A percentile compares a stretch with the other conserved stretches of the same genome.
These are phyloP conservation scores for Poa pratensis DNA, from an alignment of 176 grass and related monocot genomes.

Conservation along the genomic window DNA sequence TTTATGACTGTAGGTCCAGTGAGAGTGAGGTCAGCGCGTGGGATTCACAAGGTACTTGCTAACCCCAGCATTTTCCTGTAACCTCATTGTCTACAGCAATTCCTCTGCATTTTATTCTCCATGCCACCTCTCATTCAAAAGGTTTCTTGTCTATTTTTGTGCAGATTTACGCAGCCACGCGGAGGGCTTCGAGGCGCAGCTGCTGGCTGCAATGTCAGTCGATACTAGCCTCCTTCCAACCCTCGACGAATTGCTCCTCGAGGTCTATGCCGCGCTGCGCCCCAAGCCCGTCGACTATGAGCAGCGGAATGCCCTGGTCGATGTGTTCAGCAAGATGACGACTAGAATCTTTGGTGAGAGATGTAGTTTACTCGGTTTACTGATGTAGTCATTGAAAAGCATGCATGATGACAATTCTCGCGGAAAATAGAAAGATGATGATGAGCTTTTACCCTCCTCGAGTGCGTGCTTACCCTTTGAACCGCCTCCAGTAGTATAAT, in stretches of 20 bases:
- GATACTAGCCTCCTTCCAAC: constrained; percentile 34
- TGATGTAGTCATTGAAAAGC: not conserved
- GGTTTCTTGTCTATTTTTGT: not conserved
- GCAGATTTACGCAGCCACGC: constrained; percentile 55
- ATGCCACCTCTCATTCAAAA: too few species aligned
- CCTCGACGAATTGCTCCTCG: constrained; percentile 59
- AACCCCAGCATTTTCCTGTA: too few species aligned
- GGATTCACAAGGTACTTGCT: constrained; percentile 38
- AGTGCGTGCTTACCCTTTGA: too few species aligned
- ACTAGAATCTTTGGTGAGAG: constrained; percentile 50
- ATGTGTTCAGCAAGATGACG: constrained; percentile 56
- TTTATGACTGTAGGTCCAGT: not conserved
- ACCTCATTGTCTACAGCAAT: too few species aligned
- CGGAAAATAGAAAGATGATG: too few species aligned
- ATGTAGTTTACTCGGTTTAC: not conserved
- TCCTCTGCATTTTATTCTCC: too few species aligned
- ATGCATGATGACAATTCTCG: too few species aligned
- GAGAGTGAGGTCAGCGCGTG: constrained; percentile 30
- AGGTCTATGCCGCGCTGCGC: constrained; percentile 55
- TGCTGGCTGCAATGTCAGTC: constrained; percentile 49
- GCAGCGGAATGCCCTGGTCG: constrained; percentile 58
- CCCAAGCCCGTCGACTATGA: constrained; percentile 72
- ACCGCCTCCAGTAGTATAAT: too few species aligned
- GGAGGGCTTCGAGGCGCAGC: constrained; percentile 46
- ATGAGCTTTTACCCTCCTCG: too few species aligned